Evolutionary conservation across 345 rosid genomes (phyloP).

Genomic region (Populus deltoides): DNA sequence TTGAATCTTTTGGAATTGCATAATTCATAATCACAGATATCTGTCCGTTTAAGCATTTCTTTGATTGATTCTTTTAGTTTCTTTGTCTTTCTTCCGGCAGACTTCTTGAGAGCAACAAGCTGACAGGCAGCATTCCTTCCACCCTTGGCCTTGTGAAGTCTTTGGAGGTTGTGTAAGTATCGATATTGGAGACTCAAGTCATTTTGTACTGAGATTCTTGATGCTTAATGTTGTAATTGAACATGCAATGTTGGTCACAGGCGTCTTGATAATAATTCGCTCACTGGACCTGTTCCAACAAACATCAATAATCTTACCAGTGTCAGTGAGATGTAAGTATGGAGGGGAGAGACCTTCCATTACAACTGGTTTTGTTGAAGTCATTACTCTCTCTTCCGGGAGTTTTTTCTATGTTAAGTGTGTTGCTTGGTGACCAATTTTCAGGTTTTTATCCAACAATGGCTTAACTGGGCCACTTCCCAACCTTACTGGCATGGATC

Average conservation of each 20-base stretch:
- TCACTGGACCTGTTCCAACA: slow-evolving; percentile 53
- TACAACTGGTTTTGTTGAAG: background rate
- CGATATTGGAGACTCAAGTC: background rate
- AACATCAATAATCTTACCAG: slow-evolving; percentile 55
- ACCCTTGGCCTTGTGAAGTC: slow-evolving; percentile 57
- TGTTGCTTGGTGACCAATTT: slow-evolving; percentile 7
- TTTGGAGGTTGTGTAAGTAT: slow-evolving; percentile 73
- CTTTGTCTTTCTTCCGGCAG: slow-evolving; percentile 30
- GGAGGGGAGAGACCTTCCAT: background rate
- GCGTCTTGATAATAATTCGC: slow-evolving; percentile 65
- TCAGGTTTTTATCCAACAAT: slow-evolving; percentile 77
- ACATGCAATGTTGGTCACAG: slow-evolving; percentile 38
- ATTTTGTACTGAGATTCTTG: background rate
- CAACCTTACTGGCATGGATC: slow-evolving; percentile 47
- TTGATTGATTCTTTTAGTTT: background rate
- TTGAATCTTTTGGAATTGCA: background rate
- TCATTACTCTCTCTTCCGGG: background rate
- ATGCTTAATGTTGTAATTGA: background rate
- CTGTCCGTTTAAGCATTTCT: background rate
- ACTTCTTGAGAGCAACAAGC: slow-evolving; percentile 69
- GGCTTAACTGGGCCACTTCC: slow-evolving; percentile 55
- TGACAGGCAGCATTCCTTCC: slow-evolving; percentile 54
- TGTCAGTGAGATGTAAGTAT: slow-evolving; percentile 62
- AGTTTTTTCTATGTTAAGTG: background rate
- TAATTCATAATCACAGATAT: background rate